Conservation (phyloP, 129 eudicot species). For the Solidago caesia region DNA sequence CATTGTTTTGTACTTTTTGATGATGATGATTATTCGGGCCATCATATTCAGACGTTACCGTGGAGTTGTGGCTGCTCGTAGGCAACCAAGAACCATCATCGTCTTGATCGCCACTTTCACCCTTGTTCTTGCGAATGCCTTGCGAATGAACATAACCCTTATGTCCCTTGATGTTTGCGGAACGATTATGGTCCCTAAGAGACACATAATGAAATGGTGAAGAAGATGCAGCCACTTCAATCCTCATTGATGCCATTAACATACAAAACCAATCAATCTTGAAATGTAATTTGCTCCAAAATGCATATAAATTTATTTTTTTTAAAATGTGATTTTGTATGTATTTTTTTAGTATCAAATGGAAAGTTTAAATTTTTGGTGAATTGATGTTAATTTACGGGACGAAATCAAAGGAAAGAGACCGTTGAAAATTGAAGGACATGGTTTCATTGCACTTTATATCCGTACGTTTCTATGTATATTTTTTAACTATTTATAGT, state of each 20-base stretch:
- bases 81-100: constrained; percentile 34
- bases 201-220: constrained; percentile 20
- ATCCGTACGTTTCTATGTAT: constrained; percentile 27
- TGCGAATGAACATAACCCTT: constrained; percentile 26
- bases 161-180: constrained; percentile 23
- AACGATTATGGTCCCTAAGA: constrained; percentile 23
- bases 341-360: background rate
- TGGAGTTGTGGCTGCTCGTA: background rate
- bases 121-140: constrained; percentile 9
- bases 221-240: constrained; percentile 34
- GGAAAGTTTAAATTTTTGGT: constrained; percentile 18
- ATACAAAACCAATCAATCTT: background rate
- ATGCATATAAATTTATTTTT: background rate
- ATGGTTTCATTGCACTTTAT: background rate
- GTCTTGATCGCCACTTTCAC: constrained; percentile 10
- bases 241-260: constrained; percentile 34
- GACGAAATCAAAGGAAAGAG: constrained; percentile 23
- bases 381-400: background rate
- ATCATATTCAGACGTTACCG: constrained; percentile 7
- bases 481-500: constrained; percentile 12
- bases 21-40: background rate
- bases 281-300: background rate
- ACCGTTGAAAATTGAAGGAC: constrained; percentile 20
- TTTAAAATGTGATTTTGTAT: background rate
- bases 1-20: constrained; percentile 5